Base-by-base conservation (phyloP, 2,329 filamentous ascomycete genomes). In the Ophiostoma sp. region DNA sequence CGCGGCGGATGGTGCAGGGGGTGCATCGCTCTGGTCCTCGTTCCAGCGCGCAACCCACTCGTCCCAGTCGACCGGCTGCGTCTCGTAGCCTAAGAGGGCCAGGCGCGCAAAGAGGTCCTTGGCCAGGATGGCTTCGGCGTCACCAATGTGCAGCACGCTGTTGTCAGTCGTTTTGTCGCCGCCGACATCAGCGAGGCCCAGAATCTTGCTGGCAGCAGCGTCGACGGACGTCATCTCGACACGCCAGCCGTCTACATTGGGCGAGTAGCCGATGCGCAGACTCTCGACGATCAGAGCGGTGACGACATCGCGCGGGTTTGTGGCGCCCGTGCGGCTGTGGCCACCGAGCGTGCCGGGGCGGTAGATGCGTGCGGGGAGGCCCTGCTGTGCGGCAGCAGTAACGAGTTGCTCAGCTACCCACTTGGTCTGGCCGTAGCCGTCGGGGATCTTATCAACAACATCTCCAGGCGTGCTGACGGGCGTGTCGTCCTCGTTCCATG, bases 171-270 rank as follows among this genome's bases (percentile, higher is more conserved):
- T 81, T 0, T 79, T 83, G 69, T 91, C 83, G 72, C 89, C 87
- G 12, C 14, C 47, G 11, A 11, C 38, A 40, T 66, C 63, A 55
- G 88, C 84, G 27, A 93, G 83, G 18, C 89, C 86, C 38, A 90
- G 80, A 72, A 94, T 91, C 4, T 89, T 87, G 71, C 87, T 87
- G 78, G 87, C 90, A 69, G 93, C 89, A 74, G 91, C 93, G 77
- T 94, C 90, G 14, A 92, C 91, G 0, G 91, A 90, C 0, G 91
- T 93, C 90, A 93, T 93, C 78, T 94, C 91, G 1, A 89, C 85
- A 65, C 88, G 85, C 91, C 91, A 94, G 58, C 87, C 87, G 65
- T 89, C 83, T 4, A 93, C 87, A 67, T 90, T 83, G 0, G 91
- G 90, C 1, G 85, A 85, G 72, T 85, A 84, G 5, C 90, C 90